These are phyloP conservation scores for Hymenoscyphus occultus DNA, from an alignment of 2,329 filamentous ascomycete genomes.

Conservation along the genomic window DNA sequence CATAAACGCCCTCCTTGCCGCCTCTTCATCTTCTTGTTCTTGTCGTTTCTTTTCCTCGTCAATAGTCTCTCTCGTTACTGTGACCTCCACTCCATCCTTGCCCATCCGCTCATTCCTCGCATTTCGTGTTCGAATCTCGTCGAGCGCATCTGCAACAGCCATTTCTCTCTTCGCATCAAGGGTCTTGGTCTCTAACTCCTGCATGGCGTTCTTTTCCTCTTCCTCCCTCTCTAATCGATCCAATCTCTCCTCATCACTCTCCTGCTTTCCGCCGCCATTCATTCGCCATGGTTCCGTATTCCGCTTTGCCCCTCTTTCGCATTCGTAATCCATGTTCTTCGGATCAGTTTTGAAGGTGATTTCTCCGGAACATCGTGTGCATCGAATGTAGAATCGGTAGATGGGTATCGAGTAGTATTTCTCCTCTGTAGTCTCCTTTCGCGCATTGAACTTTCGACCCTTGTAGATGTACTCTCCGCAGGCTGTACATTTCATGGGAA, in stretches of 20 bases:
- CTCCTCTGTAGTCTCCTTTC: slow-evolving; percentile 89
- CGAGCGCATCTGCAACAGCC: slow-evolving; percentile 91
- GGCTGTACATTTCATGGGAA: slow-evolving; percentile 69
- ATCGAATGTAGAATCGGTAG: slow-evolving; percentile 86
- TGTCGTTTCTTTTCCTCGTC: slow-evolving; percentile 62
- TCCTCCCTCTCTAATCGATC: slow-evolving; percentile 80
- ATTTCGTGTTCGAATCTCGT: slow-evolving; percentile 91
- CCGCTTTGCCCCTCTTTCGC: slow-evolving; percentile 76
- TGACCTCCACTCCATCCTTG: slow-evolving; percentile 62
- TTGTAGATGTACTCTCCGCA: slow-evolving; percentile 86
- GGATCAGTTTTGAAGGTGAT: slow-evolving; percentile 95
- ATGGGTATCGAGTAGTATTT: slow-evolving; percentile 87
- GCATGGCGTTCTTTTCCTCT: slow-evolving; percentile 87
- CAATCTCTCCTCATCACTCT: slow-evolving; percentile 83
- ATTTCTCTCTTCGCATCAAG: slow-evolving; percentile 91
- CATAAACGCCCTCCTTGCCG: slow-evolving; percentile 73
- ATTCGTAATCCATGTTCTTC: slow-evolving; percentile 87
- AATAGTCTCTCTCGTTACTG: slow-evolving; percentile 48
- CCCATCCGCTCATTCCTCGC: slow-evolving; percentile 77
- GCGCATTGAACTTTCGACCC: slow-evolving; percentile 90
- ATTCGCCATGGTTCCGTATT: slow-evolving; percentile 89
- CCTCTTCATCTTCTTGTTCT: slow-evolving; percentile 80
- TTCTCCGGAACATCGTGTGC: slow-evolving; percentile 79
- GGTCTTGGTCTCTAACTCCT: slow-evolving; percentile 90
- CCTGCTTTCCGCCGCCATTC: slow-evolving; percentile 55